These are phyloP conservation scores for Vigna trinervia DNA, from an alignment of 306 rosid species.

Conservation along the genomic window DNA sequence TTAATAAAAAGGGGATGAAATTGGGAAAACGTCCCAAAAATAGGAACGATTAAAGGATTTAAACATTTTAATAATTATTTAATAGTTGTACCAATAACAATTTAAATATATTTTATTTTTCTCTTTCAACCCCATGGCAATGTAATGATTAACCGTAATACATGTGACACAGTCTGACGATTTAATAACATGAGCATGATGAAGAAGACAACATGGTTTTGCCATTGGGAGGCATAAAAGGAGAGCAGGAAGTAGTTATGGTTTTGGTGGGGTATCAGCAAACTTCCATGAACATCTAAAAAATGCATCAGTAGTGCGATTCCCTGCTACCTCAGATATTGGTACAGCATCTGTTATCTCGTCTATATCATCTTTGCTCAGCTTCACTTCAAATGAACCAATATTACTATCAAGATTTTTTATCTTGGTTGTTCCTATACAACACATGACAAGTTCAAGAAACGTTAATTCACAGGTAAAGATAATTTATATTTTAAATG, in stretches of 20 bases:
- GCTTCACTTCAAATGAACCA: conserved; percentile 57
- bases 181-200: not conserved
- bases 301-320: conserved; percentile 47
- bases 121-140: no score
- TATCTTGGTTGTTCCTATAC: conserved; percentile 67
- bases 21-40: no score
- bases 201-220: not conserved
- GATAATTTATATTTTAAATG: not conserved
- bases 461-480: conserved; percentile 6
- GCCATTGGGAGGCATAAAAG: not conserved
- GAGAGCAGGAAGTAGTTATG: conserved; percentile 3
- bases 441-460: conserved; percentile 27
- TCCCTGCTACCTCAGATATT: conserved; percentile 53
- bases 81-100: no score
- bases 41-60: no score
- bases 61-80: no score
- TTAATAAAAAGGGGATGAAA: no score
- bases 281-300: conserved; percentile 66
- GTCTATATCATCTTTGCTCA: conserved; percentile 51
- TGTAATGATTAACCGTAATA: no score
- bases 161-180: not conserved
- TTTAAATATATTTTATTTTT: no score
- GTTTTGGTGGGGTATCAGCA: conserved; percentile 56
- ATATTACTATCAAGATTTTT: conserved; percentile 65
- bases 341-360: conserved; percentile 60